Base-by-base conservation (phyloP, 78 protist genomes). In the Dictyostelium brefeldianum region DNA sequence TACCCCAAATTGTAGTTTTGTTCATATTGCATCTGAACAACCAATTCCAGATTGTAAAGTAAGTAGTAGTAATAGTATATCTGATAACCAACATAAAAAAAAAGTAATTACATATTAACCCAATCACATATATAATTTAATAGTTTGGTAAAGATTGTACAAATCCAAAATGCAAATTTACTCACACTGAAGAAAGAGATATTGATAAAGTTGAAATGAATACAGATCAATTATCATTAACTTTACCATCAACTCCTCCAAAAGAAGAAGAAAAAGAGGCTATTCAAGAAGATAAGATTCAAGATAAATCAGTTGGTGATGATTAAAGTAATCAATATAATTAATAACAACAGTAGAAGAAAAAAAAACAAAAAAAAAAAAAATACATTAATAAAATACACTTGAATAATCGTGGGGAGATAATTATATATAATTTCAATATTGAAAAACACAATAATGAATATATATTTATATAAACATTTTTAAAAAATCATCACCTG, bases 81-180 rank as follows among this genome's bases (percentile, higher is more conserved):
- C 43, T 3, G 2, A 36, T 36, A 18, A 56, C 17, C 5, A 20
- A 1, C 18, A 56, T 5, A 15, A 54, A 54, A 54, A 56, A 53
- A 53, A 12, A 53, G 14, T 15, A 53, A 53, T 14, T 6, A 50
- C 46, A 27, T 36, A 31, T 3, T 18, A 50, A 67, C 69, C 0
- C 22, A n/a, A 20, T 74, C 10, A 47, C 18, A 74, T 47, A 18
- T 27, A 31, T n/a, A n/a, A n/a, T n/a, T n/a, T n/a, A n/a, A n/a
- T 59, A 85, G 92, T 85, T 64, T 87, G 92, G 83, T 57, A 87
- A 74, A 65, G 92, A 77, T n/a, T 87, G 92, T 25, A 87, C 92
- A 17, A 87, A 87, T 77, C 79, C 73, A 74, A 57, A 54, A 70
- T 87, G 92, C n/a, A 87, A 77, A 77, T 87, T 75, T 41, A 25